Base-by-base conservation (phyloP, 2,329 filamentous ascomycete species). In the Penicillium sp. region DNA sequence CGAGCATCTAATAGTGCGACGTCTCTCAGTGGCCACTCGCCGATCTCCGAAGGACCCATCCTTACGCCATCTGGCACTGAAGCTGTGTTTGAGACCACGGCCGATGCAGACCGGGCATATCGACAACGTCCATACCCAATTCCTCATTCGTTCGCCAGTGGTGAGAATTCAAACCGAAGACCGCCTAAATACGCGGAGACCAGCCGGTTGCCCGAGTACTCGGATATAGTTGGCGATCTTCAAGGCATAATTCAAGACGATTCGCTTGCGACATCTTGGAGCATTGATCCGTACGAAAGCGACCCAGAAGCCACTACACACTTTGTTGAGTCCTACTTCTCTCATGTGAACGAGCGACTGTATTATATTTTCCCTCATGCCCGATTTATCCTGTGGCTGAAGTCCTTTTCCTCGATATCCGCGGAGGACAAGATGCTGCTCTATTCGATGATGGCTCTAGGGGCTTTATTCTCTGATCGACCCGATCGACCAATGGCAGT, bases 361-460 rank as follows among this genome's bases (percentile, higher is more conserved):
- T 77, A 75, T 48, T 67, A 68, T 42, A 72, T 81, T 45, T 76
- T 80, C 41, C 76, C 77, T 2, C 66, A 68, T 23, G 57, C 64
- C 26, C 64, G 69, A 7, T 80, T 82, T 47, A 60, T 69, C 16
- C 52, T 63, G 14, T 82, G 79, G 79, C 60, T 76, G 22, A 66
- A 67, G 33, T 67, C 64, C 10, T 62, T 57, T 25, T 56, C 52
- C n/a, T 60, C 67, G 8, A 78, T 76, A 49, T 71, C 66, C 10
- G 58, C 64, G 13, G 69, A 74, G 27, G 77, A 81, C 51, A 65
- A 73, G 27, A 77, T 80, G 72, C 63, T 81, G 3, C 61, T 82
- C 7, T 80, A 82, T 53, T 69, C 73, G 1, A 69, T 80, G 49
- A 66, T 82, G 43, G 72, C 76, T 1, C 54, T 79, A 50, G 77